These are phyloP conservation scores for Phytophthora boehmeriae DNA, from an alignment of 352 stramenopile species.

Conservation along the genomic window DNA sequence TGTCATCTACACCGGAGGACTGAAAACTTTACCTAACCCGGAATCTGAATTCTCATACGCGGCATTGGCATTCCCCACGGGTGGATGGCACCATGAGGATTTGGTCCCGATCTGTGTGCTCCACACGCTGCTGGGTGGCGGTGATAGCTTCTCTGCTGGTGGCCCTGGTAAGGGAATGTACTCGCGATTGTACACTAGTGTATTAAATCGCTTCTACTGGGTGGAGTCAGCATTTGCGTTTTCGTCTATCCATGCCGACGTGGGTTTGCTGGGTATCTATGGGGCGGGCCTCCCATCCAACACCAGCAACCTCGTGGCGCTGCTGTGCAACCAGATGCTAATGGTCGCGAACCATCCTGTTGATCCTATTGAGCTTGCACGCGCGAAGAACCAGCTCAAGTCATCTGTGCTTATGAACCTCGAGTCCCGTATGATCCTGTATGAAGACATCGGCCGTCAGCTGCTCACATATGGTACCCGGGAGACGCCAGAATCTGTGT, in stretches of 20 bases:
- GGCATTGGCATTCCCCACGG: slow-evolving; percentile 95
- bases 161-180: slow-evolving; percentile 99
- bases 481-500: slow-evolving; percentile 89
- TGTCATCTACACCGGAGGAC: slow-evolving; percentile 70
- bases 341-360: slow-evolving; percentile 82
- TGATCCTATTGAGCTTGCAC: slow-evolving; percentile 89
- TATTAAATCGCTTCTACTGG: slow-evolving; percentile 98
- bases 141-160: slow-evolving; percentile 98
- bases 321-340: slow-evolving; percentile 94
- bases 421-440: slow-evolving; percentile 97
- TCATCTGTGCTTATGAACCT: slow-evolving; percentile 99
- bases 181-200: slow-evolving; percentile 97
- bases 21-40: slow-evolving; percentile 67
- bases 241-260: slow-evolving; percentile 95
- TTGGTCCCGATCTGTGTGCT: slow-evolving; percentile 97
- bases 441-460: slow-evolving; percentile 99
- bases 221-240: slow-evolving; percentile 98
- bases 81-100: slow-evolving; percentile 96
- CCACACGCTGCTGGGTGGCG: slow-evolving; percentile 97
- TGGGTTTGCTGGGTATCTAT: slow-evolving; percentile 96
- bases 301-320: slow-evolving; percentile 91
- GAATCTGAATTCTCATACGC: slow-evolving; percentile 91
- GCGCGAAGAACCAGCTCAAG: slow-evolving; percentile 99
- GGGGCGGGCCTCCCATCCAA: slow-evolving; percentile 84
- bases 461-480: slow-evolving; percentile 96